Base-by-base conservation (phyloP, 352 stramenopile species). In the Phytophthora citrophthora region DNA sequence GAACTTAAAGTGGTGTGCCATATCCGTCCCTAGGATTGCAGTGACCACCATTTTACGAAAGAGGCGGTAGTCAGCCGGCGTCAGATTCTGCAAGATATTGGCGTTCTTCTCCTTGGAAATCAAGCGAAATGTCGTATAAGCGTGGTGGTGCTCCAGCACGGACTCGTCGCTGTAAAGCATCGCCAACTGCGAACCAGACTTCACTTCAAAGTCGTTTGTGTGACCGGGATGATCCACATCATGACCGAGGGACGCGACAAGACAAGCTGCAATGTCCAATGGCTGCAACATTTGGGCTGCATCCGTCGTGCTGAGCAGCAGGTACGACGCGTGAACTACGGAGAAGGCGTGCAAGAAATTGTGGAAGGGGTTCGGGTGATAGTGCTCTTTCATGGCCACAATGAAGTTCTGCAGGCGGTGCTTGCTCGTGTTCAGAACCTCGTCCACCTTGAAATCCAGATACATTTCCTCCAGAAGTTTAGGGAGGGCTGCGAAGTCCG, bases 161-260 rank as follows among this genome's bases (percentile, higher is more conserved):
- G 89, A 92, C 46, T 96, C 83, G 48, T 98, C 92, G 32, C 82
- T 94, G 72, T 98, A 94, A 15, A 91, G 66, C 47, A 98, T 64
- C 3, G 92, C 91, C 18, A 98, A 61, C 20, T 89, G 75, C 7
- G 83, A 94, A 7, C 77, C 62, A 1, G 84, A 88, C 36, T 91
- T 79, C 34, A 96, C 83, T 59, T 97, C 91, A 64, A 94, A 98
- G 23, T 81, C 78, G 54, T 97, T 97, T 13, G 89, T 96, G 63
- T 96, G 86, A 0, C 92, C 92, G 8, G 90, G 91, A 41, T 98
- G 92, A 57, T 97, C 92, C 2, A 97, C 82, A 71, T 98, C 92
- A 56, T 98, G 92, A 12, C 91, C 96, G 5, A 96, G 81, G 6
- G 90, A 85, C 15, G 92, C 91, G 38, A 97, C 77, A 13, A 97